Conservation (phyloP, 179 eudicot genomes). For the Spinacia oleracea region DNA sequence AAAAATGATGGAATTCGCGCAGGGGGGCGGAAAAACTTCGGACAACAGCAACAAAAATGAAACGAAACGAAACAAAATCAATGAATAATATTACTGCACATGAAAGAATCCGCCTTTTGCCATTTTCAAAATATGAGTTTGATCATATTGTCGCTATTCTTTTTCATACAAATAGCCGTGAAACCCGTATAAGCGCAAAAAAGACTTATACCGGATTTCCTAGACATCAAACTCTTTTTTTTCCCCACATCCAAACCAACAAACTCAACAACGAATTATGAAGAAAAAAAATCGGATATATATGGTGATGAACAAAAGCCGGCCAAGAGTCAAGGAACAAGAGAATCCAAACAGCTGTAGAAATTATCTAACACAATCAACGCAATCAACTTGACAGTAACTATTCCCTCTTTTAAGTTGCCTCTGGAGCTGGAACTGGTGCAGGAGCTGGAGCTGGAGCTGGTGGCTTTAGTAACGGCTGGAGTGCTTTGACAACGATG, state of each 20-base stretch:
- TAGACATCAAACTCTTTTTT: conserved; percentile 14
- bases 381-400: not conserved
- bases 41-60: not conserved
- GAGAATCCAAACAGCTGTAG: conserved; percentile 17
- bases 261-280: conserved; percentile 30
- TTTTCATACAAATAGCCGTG: conserved; percentile 6
- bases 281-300: conserved; percentile 28
- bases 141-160: conserved; percentile 9
- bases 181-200: conserved; percentile 9
- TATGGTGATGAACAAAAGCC: conserved; percentile 22
- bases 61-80: too few relatives aligned
- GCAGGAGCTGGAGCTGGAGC: conserved; percentile 31
- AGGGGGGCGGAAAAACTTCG: not conserved
- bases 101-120: not conserved
- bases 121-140: conserved; percentile 14
- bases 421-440: conserved; percentile 19
- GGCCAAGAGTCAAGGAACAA: conserved; percentile 11
- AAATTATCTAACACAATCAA: conserved; percentile 20
- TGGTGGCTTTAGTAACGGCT: conserved; percentile 34
- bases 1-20: not conserved
- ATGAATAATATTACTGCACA: not conserved
- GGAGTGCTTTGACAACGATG: conserved; percentile 45
- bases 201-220: conserved; percentile 12
- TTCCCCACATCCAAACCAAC: conserved; percentile 29
- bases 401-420: not conserved